Evolutionary conservation across 352 stramenopile genomes (phyloP).

Genomic region (Globisporangium perplexum): DNA sequence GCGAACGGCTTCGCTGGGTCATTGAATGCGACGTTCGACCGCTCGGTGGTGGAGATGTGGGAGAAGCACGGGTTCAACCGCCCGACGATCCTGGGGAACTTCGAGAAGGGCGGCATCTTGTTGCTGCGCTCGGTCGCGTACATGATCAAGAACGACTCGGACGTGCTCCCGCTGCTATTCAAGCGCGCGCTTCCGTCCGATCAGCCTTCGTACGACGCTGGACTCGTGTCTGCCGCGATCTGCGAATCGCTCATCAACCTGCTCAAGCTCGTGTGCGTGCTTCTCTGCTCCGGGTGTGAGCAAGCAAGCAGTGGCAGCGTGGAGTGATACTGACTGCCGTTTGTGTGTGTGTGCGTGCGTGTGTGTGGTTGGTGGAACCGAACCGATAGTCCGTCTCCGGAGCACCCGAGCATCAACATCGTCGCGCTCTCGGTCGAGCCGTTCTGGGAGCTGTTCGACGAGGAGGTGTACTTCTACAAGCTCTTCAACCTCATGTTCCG

Average conservation of each 20-base stretch:
- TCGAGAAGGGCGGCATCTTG: conserved; percentile 70
- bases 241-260: conserved; percentile 67
- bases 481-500: conserved; percentile 73
- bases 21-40: conserved; percentile 17
- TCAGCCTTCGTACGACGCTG: conserved; percentile 57
- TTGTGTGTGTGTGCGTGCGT: too few relatives aligned
- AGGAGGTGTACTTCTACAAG: conserved; percentile 75
- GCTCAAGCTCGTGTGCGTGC: conserved; percentile 58
- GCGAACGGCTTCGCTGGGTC: conserved; percentile 15
- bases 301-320: too few relatives aligned
- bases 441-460: conserved; percentile 81
- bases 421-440: conserved; percentile 70
- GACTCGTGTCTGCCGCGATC: conserved; percentile 60
- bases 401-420: conserved; percentile 66
- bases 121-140: conserved; percentile 58
- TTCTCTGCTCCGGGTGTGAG: not conserved
- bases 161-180: conserved; percentile 40
- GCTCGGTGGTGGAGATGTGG: conserved; percentile 49
- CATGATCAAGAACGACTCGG: conserved; percentile 52
- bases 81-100: conserved; percentile 60
- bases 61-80: conserved; percentile 74
- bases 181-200: conserved; percentile 50
- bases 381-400: conserved; percentile 36
- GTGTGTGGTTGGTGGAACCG: too few relatives aligned
- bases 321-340: not conserved